Conservation (phyloP, 768 basidiomycete genomes). For the Chlorophyllum brunneum region DNA sequence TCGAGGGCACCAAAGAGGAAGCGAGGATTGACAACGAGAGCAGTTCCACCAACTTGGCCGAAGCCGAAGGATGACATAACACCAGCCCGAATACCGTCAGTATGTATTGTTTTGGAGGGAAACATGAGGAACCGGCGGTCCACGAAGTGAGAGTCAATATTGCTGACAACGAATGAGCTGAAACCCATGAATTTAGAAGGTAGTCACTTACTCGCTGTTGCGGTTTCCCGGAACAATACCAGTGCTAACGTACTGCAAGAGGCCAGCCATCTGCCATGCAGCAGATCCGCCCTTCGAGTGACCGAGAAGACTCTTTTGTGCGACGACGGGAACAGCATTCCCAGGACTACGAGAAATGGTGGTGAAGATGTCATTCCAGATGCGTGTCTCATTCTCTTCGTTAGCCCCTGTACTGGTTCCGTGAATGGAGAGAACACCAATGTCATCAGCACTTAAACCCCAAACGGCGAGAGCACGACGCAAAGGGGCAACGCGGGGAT, state of each 20-base stretch:
- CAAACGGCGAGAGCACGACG: conserved; percentile 96
- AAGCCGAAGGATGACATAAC: conserved; percentile 97
- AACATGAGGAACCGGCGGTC: conserved; percentile 90
- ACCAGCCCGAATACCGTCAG: conserved; percentile 86
- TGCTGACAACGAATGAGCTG: conserved; percentile 42
- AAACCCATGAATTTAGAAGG: not conserved
- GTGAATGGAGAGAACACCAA: conserved; percentile 87
- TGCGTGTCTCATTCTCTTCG: conserved; percentile 96
- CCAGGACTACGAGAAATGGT: conserved; percentile 85
- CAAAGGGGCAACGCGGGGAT: conserved; percentile 84
- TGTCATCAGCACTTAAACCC: conserved; percentile 91
- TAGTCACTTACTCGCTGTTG: conserved; percentile 81
- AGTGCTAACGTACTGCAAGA: conserved; percentile 78
- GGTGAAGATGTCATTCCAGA: conserved; percentile 95
- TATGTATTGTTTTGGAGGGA: conserved; percentile 95
- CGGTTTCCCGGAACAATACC: conserved; percentile 94
- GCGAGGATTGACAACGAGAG: conserved; percentile 84
- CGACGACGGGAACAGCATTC: conserved; percentile 96
- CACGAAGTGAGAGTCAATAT: conserved; percentile 90
- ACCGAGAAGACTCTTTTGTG: conserved; percentile 96
- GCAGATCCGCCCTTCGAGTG: conserved; percentile 99
- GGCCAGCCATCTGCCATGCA: conserved; percentile 93
- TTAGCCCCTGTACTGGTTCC: conserved; percentile 87
- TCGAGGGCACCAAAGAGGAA: conserved; percentile 85
- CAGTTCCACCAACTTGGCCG: conserved; percentile 96